Evolutionary conservation across 225 moss, liverwort and hornwort species (phyloP), one percentile per base, ranked within the genome.

Genomic region (Pseudisothecium myosuroides): DNA sequence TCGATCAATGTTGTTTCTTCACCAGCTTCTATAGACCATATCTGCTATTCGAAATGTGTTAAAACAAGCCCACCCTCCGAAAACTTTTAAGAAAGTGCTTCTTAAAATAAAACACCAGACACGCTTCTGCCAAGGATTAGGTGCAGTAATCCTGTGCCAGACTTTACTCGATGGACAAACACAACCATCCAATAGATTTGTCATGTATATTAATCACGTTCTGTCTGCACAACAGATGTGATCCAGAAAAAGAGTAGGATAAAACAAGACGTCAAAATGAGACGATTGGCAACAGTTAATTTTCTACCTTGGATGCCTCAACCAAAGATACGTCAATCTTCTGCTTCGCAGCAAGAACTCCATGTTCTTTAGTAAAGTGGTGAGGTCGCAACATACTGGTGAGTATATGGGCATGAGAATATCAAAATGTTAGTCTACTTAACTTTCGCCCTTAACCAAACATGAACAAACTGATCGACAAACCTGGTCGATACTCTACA

Each of bases 321-420:
- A 99, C 94, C 93, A 97, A 92, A 85, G 95, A 92, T 69, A 95
- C 91, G 84, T 96, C 99, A 90, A 99, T 95, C 93, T 94, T 99
- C 93, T 99, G 97, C 92, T 97, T 97, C 92, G 99, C 94, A 93
- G 95, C 95, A 93, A 95, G 91, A 89, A 96, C 95, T 93, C 99
- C 97, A 88, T 92, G 94, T 93, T 96, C 99, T 94, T 97, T 99
- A 90, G 92, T 95, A 86, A 99, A 99, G 91, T 99, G 96, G 94
- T 97, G 99, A 89, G 99, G 97, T 95, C 96, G 96, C 93, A 96
- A 95, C 96, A 95, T 96, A 96, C 99, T 99, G 97, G 55, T 91
- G 45, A 88, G 76, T 94, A 75, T 88, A 93, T 88, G 58, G 90
- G 82, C 91, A 95, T 88, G 72, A 81, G 79, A 86, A 89, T 90